Conservation (phyloP, 768 basidiomycete species). For the Kwoniella sp. region DNA sequence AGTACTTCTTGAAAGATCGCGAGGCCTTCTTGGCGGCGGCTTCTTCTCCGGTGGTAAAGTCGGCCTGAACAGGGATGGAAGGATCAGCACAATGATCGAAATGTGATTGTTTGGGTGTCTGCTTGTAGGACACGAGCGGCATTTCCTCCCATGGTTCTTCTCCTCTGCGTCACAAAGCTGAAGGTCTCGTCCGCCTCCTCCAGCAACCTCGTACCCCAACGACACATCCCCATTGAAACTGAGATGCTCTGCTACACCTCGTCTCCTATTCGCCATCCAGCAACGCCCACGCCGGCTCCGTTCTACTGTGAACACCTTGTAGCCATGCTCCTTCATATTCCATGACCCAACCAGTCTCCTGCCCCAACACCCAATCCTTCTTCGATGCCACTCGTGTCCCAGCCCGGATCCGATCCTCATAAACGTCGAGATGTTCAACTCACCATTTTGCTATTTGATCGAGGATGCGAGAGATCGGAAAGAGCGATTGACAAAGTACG, state of each 20-base stretch:
- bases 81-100: constrained; percentile 1
- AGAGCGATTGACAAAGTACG: not conserved
- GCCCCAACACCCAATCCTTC: no score
- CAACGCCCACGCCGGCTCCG: no score
- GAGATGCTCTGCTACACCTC: no score
- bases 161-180: not conserved
- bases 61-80: constrained; percentile 20
- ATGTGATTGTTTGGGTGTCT: no score
- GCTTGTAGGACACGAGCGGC: not conserved
- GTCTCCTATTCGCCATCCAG: no score
- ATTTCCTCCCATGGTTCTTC: not conserved
- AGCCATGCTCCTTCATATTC: no score
- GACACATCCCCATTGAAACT: no score
- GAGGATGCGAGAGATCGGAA: not conserved
- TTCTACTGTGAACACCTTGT: no score
- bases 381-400: not conserved
- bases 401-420: not conserved
- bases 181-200: not conserved
- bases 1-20: constrained; percentile 98
- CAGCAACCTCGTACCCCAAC: no score
- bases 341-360: not conserved
- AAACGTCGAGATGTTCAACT: constrained; percentile 2
- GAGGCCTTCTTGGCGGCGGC: constrained; percentile 98
- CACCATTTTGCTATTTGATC: constrained; percentile 30
- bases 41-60: constrained; percentile 83